phyloP scores from a whole-genome alignment of 2,329 filamentous ascomycete genomes.

The Pleoardoris graminearum region DNA sequence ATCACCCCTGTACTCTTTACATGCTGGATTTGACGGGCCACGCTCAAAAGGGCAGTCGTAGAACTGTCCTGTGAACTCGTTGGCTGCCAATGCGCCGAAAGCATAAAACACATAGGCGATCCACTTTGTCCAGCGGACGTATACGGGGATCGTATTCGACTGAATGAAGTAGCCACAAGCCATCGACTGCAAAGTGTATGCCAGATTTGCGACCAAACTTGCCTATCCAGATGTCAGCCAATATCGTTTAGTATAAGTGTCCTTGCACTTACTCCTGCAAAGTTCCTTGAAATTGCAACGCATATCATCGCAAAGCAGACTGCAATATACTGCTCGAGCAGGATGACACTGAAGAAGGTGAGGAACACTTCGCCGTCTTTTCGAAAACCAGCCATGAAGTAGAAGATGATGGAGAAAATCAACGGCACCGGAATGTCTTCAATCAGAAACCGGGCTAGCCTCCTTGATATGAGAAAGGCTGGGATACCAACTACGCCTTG shows the following conservation, averaged over 20 bases:
- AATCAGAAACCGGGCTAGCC: slow-evolving; percentile 68
- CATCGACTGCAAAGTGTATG: slow-evolving; percentile 73
- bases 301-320: slow-evolving; percentile 72
- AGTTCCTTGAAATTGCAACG: slow-evolving; percentile 66
- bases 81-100: slow-evolving; percentile 71
- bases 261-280: slow-evolving; percentile 67
- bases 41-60: slow-evolving; percentile 71
- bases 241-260: not conserved
- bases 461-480: slow-evolving; percentile 70
- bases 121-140: slow-evolving; percentile 78
- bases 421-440: slow-evolving; percentile 75
- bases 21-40: slow-evolving; percentile 65
- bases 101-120: slow-evolving; percentile 63
- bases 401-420: slow-evolving; percentile 71
- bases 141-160: slow-evolving; percentile 71
- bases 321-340: slow-evolving; percentile 74
- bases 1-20: slow-evolving; percentile 68
- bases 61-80: slow-evolving; percentile 72
- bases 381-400: slow-evolving; percentile 78
- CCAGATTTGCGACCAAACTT: slow-evolving; percentile 71
- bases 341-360: slow-evolving; percentile 68
- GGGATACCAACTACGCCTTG: slow-evolving; percentile 73
- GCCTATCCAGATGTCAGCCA: slow-evolving; percentile 46
- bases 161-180: slow-evolving; percentile 79
- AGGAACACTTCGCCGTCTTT: slow-evolving; percentile 67